Evolutionary conservation across 257 asterid species (phyloP).

Genomic region (Solanum chilense): DNA sequence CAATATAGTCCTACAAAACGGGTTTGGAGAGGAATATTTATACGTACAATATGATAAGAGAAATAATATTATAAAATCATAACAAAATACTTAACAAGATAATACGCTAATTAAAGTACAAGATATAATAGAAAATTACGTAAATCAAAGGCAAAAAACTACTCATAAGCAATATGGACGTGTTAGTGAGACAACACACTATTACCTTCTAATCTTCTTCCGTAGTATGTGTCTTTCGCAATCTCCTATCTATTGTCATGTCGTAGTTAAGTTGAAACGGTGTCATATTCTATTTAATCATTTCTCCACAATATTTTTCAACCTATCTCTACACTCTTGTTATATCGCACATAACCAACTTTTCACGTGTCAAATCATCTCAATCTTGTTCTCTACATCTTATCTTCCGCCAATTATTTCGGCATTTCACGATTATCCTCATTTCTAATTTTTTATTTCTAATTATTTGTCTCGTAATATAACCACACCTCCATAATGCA

Average conservation of each 20-base stretch:
- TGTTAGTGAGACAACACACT: not conserved
- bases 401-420: not conserved
- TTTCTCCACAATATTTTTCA: not conserved
- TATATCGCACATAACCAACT: not conserved
- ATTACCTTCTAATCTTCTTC: not conserved
- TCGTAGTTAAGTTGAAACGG: rapidly evolving
- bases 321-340: not conserved
- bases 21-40: not conserved
- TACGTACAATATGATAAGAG: no score
- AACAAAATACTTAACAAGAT: not conserved
- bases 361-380: not conserved
- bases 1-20: not conserved
- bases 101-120: not conserved
- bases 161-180: not conserved
- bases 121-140: not conserved
- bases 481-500: not conserved
- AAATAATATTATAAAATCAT: not conserved
- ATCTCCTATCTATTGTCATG: not conserved
- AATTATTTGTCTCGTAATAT: no score
- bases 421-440: not conserved
- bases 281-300: not conserved
- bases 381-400: not conserved
- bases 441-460: not conserved
- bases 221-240: rapidly evolving
- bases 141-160: not conserved